These are phyloP conservation scores for Fusarium humuli DNA, from an alignment of 2,329 filamentous ascomycete species.

Conservation along the genomic window DNA sequence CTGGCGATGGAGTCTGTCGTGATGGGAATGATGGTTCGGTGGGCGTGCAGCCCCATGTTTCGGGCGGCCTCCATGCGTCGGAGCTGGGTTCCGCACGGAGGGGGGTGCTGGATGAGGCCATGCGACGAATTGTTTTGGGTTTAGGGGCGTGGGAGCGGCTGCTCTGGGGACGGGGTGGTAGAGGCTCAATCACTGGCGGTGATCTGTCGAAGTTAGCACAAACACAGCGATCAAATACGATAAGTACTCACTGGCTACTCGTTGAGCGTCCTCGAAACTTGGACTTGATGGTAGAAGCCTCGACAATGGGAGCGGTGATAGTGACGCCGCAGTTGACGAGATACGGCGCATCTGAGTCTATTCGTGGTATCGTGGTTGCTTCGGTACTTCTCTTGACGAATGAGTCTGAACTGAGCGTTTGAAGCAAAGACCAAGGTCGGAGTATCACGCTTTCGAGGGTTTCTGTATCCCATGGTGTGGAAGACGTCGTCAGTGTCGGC, in stretches of 20 bases:
- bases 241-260: slow-evolving; percentile 5
- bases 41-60: slow-evolving; percentile 25
- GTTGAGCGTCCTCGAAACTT: slow-evolving; percentile 3
- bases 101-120: slow-evolving; percentile 21
- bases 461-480: slow-evolving; percentile 9
- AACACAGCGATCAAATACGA: rapidly evolving
- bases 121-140: slow-evolving; percentile 3
- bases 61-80: slow-evolving; percentile 30
- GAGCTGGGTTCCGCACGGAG: not conserved
- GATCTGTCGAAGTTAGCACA: slow-evolving; percentile 7
- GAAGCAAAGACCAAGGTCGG: slow-evolving; percentile 24
- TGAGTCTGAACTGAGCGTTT: slow-evolving; percentile 29
- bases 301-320: slow-evolving; percentile 10
- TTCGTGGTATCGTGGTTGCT: slow-evolving; percentile 18
- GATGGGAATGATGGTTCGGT: slow-evolving; percentile 14
- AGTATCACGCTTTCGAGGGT: slow-evolving; percentile 1
- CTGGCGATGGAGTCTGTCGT: not conserved
- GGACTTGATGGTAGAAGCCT: slow-evolving; percentile 7
- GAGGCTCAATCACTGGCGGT: not conserved
- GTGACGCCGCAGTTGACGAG: slow-evolving; percentile 34
- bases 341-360: not conserved
- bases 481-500: not conserved
- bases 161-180: slow-evolving; percentile 16
- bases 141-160: slow-evolving; percentile 7
- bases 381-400: slow-evolving; percentile 37